Percentiles rank a stretch among this genome's conserved stretches.
phyloP scores from a whole-genome alignment of 2,329 filamentous ascomycete genomes.

The Ramularia collo-cygni region DNA sequence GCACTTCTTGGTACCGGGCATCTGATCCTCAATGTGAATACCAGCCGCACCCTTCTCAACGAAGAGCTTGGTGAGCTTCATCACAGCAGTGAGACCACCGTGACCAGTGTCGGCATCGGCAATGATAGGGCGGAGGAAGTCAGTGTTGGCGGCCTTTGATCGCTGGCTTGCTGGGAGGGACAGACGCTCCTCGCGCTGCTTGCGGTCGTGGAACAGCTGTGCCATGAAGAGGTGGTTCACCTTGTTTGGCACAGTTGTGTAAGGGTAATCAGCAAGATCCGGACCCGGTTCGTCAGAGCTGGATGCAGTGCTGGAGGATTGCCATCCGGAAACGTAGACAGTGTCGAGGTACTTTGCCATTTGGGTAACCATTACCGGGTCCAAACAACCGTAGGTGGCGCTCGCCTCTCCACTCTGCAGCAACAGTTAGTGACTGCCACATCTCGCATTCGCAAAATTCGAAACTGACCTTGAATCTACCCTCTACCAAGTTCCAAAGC shows the following conservation, averaged over 20 bases:
- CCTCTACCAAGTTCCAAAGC: conserved; percentile 84
- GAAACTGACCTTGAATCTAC: conserved; percentile 66
- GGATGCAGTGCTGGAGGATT: conserved; percentile 93
- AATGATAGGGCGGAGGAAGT: conserved; percentile 93
- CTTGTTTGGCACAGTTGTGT: conserved; percentile 95
- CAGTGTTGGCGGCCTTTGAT: conserved; percentile 66
- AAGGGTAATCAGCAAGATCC: conserved; percentile 93
- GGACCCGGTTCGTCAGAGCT: conserved; percentile 92
- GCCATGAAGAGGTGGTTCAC: conserved; percentile 96
- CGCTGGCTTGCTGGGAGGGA: conserved; percentile 68
- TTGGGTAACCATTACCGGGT: conserved; percentile 97
- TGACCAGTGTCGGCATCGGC: conserved; percentile 97
- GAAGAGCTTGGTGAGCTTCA: conserved; percentile 99
- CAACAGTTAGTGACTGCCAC: not conserved
- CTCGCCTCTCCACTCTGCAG: conserved; percentile 70
- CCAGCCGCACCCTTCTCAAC: conserved; percentile 93
- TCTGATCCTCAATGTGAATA: conserved; percentile 98
- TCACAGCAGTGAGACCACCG: conserved; percentile 93
- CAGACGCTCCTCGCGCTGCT: conserved; percentile 92
- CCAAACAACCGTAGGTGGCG: conserved; percentile 94
- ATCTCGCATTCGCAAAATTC: too few relatives aligned
- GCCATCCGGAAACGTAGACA: conserved; percentile 98
- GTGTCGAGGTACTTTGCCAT: conserved; percentile 99
- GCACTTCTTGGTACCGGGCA: conserved; percentile 98
- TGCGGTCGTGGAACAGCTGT: conserved; percentile 98